These are phyloP conservation scores for Cyclotella atomus DNA, from an alignment of 108 stramenopile genomes.

Conservation along the genomic window DNA sequence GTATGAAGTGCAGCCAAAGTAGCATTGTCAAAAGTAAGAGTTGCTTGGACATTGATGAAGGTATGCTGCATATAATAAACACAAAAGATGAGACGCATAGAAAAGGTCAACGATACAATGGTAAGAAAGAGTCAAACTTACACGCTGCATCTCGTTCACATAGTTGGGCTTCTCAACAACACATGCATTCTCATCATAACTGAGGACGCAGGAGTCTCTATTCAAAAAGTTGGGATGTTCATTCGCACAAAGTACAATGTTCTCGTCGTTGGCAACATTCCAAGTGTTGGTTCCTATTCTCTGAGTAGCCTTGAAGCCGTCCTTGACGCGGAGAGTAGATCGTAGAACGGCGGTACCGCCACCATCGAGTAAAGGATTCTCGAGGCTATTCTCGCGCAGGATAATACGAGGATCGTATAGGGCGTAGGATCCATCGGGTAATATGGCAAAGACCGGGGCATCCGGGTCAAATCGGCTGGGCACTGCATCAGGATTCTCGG, in stretches of 20 bases:
- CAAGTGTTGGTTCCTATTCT: neutral
- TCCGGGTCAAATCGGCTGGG: conserved; percentile 41
- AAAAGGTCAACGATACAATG: no score
- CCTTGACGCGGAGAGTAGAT: conserved; percentile 27
- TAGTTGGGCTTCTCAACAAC: conserved; percentile 18
- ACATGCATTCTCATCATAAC: conserved; percentile 40
- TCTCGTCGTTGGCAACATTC: conserved; percentile 26
- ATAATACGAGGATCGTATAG: conserved; percentile 44
- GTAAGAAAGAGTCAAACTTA: no score
- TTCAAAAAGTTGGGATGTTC: conserved; percentile 49
- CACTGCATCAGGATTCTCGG: conserved; percentile 25
- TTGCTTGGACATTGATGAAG: conserved; percentile 32
- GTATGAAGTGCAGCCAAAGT: conserved; percentile 33
- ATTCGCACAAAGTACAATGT: conserved; percentile 47
- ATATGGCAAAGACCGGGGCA: conserved; percentile 38
- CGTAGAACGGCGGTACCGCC: conserved; percentile 38
- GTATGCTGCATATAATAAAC: no score
- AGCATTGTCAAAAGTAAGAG: conserved; percentile 35
- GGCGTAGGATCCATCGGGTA: conserved; percentile 37
- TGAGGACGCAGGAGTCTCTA: conserved; percentile 37
- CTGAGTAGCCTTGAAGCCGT: conserved; percentile 21
- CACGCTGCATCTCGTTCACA: neutral
- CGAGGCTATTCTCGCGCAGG: conserved; percentile 40
- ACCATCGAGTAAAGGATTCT: conserved; percentile 48
- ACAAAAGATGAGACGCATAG: no score